phyloP scores from a whole-genome alignment of 169 alveolate species.

The Plasmodium ovale region DNA sequence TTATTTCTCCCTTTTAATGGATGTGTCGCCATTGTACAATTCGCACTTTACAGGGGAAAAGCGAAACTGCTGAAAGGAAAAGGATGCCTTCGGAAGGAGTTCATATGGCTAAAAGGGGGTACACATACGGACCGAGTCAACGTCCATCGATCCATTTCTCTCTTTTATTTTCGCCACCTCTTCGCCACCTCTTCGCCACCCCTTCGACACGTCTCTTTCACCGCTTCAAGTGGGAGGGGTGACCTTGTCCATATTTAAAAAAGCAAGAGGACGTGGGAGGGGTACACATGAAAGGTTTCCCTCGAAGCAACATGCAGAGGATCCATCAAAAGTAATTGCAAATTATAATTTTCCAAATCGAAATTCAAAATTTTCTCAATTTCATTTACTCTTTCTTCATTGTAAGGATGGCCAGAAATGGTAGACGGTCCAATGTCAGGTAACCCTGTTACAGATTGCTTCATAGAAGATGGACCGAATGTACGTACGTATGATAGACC shows the following conservation, averaged over 20 bases:
- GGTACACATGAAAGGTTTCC: conserved; percentile 13
- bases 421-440: no score
- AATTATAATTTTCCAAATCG: conserved; percentile 11
- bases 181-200: no score
- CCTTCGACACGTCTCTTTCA: no score
- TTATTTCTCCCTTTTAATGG: background rate
- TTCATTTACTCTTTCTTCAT: conserved; percentile 9
- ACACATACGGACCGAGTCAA: no score
- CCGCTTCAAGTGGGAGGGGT: no score
- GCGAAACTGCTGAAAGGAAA: background rate
- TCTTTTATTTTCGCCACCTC: background rate
- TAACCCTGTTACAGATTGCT: no score
- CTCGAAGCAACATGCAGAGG: conserved; percentile 20
- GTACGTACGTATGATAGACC: background rate
- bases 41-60: background rate
- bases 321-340: conserved; percentile 48
- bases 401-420: background rate
- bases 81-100: no score
- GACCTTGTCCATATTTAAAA: no score
- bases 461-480: background rate
- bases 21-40: background rate
- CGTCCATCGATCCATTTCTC: no score
- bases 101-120: no score
- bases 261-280: conserved; percentile 24
- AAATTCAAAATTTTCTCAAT: conserved; percentile 24